Evolutionary conservation across 164 flowering plant species (phyloP).

Genomic region (Aristolochia californica): DNA sequence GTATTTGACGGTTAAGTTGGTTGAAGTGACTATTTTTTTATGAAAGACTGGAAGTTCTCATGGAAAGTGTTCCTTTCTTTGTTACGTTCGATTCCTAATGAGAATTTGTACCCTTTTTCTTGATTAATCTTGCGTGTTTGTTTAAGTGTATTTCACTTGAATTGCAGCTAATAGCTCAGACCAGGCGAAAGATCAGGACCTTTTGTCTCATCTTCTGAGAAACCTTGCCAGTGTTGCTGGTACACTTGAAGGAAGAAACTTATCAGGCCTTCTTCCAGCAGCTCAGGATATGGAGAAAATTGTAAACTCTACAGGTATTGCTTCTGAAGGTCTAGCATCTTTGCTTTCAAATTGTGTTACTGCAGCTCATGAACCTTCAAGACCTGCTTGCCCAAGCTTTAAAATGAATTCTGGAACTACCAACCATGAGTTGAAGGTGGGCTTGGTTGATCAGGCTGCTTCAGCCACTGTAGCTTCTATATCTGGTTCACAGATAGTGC

Average conservation of each 20-base stretch:
- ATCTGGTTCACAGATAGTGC: slow-evolving; percentile 9
- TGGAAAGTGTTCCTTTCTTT: no score
- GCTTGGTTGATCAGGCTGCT: slow-evolving; percentile 5
- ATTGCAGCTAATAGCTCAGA: slow-evolving; percentile 45
- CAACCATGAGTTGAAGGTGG: slow-evolving; percentile 5
- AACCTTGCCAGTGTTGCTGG: slow-evolving; percentile 34
- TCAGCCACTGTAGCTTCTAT: slow-evolving; percentile 12
- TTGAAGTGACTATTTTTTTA: no score
- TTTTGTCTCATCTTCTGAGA: slow-evolving; percentile 48
- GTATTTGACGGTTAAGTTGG: no score
- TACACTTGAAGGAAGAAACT: slow-evolving; percentile 28
- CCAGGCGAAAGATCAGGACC: slow-evolving; percentile 42
- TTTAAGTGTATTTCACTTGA: neutral
- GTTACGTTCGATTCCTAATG: no score
- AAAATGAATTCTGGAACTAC: slow-evolving; percentile 1
- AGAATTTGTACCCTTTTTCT: neutral
- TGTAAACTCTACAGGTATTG: slow-evolving; percentile 21
- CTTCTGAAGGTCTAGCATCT: slow-evolving; percentile 18
- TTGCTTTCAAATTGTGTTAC: slow-evolving; percentile 20
- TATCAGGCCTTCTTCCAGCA: slow-evolving; percentile 24
- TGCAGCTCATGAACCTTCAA: slow-evolving; percentile 7
- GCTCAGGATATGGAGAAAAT: slow-evolving; percentile 21
- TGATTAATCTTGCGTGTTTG: neutral
- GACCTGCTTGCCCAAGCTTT: slow-evolving; percentile 9
- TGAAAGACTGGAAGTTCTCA: no score